These are phyloP conservation scores for Saccharomycopsis microspora DNA, from an alignment of 805 yeast species.

Conservation along the genomic window DNA sequence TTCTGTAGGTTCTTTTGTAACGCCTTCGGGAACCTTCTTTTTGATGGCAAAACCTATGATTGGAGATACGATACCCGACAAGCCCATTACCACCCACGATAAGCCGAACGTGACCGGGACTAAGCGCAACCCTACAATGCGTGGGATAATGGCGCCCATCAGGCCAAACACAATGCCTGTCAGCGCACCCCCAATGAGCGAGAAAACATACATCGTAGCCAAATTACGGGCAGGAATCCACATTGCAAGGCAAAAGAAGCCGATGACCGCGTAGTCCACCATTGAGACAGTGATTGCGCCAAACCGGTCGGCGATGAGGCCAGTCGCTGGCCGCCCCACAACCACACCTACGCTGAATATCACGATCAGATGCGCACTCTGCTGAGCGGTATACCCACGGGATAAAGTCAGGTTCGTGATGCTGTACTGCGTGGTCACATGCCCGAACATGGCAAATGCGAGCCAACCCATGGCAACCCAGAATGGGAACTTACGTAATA, in stretches of 20 bases:
- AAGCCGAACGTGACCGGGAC: constrained; percentile 38
- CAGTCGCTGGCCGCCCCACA: constrained; percentile 45
- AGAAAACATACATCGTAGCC: constrained; percentile 44
- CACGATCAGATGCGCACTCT: constrained; percentile 49
- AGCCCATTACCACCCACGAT: constrained; percentile 42
- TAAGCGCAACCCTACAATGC: constrained; percentile 42
- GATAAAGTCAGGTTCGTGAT: constrained; percentile 50
- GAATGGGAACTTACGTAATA: constrained; percentile 30
- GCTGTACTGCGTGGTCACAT: constrained; percentile 46
- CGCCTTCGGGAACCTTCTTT: constrained; percentile 4
- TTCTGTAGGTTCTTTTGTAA: constrained; percentile 18
- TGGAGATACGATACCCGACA: constrained; percentile 44
- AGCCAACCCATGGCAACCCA: constrained; percentile 31
- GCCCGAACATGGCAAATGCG: constrained; percentile 44
- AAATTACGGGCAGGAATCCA: constrained; percentile 48
- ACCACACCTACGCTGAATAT: constrained; percentile 48
- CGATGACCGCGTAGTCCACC: constrained; percentile 27
- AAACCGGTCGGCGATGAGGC: constrained; percentile 35
- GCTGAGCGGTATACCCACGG: constrained; percentile 41
- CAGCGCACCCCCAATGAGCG: constrained; percentile 38
- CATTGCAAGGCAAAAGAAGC: constrained; percentile 34
- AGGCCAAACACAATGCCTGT: constrained; percentile 58
- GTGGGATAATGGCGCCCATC: constrained; percentile 37
- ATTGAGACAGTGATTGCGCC: constrained; percentile 42
- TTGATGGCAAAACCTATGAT: constrained; percentile 47